A percentile compares a stretch with the other conserved stretches of the same genome.
These are phyloP conservation scores for Colletotrichum gigasporum DNA, from an alignment of 2,329 filamentous ascomycete species.

Conservation along the genomic window DNA sequence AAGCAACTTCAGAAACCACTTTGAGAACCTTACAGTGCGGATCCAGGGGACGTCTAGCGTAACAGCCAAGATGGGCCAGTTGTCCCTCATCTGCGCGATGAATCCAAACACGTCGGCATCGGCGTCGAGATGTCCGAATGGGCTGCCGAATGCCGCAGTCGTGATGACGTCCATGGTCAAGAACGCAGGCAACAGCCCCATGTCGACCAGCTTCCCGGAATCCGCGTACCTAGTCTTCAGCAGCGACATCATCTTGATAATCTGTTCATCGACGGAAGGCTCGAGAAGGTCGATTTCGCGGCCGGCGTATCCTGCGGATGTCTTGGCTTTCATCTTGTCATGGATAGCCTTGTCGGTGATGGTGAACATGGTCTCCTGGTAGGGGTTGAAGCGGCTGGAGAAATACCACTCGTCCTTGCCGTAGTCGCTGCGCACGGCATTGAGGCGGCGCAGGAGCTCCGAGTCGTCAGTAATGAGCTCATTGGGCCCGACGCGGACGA, in stretches of 20 bases:
- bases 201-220: not conserved
- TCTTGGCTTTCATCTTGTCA: slow-evolving; percentile 29
- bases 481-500: slow-evolving; percentile 44
- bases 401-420: slow-evolving; percentile 38
- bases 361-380: slow-evolving; percentile 33
- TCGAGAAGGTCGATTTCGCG: slow-evolving; percentile 31
- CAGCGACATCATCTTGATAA: slow-evolving; percentile 19
- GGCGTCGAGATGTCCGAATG: slow-evolving; percentile 38
- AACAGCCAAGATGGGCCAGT: slow-evolving; percentile 28
- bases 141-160: slow-evolving; percentile 35
- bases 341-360: slow-evolving; percentile 34
- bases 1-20: slow-evolving; percentile 32
- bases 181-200: not conserved
- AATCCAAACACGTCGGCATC: slow-evolving; percentile 36
- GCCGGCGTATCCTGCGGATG: slow-evolving; percentile 9
- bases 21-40: slow-evolving; percentile 32
- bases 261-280: slow-evolving; percentile 26
- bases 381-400: slow-evolving; percentile 38
- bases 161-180: slow-evolving; percentile 37
- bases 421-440: slow-evolving; percentile 38
- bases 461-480: slow-evolving; percentile 43
- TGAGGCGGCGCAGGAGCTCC: slow-evolving; percentile 41
- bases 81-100: slow-evolving; percentile 19
- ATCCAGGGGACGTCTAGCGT: slow-evolving; percentile 37
- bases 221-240: slow-evolving; percentile 2